phyloP scores from a whole-genome alignment of 345 rosid genomes.

The Linum tenue region DNA sequence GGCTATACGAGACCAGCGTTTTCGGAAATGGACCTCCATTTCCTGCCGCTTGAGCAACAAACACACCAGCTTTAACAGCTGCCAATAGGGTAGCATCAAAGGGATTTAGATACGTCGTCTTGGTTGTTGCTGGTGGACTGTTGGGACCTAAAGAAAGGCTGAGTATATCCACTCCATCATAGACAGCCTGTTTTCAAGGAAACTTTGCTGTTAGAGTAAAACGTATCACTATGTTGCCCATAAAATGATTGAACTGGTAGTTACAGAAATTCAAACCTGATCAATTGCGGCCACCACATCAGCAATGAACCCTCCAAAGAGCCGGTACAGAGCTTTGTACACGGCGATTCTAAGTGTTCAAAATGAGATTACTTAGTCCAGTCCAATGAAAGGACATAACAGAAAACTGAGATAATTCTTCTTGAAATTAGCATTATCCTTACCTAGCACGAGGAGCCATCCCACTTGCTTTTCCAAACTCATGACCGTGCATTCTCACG shows the following conservation, averaged over 20 bases:
- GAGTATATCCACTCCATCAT: conserved; percentile 93
- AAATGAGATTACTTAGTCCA: background rate
- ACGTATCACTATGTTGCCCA: too few species aligned
- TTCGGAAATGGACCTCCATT: conserved; percentile 96
- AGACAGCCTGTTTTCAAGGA: conserved; percentile 64
- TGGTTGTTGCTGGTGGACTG: conserved; percentile 81
- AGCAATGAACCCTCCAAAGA: conserved; percentile 89
- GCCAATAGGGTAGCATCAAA: conserved; percentile 90
- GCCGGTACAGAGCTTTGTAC: conserved; percentile 90
- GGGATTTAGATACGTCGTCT: conserved; percentile 81
- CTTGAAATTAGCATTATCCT: conserved; percentile 3
- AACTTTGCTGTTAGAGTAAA: background rate
- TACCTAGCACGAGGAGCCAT: conserved; percentile 99
- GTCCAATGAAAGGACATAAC: conserved; percentile 4
- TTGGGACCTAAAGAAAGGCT: conserved; percentile 94
- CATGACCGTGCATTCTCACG: conserved; percentile 82
- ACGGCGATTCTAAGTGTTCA: conserved; percentile 63
- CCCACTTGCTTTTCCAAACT: conserved; percentile 99
- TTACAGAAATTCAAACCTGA: conserved; percentile 40
- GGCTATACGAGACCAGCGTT: conserved; percentile 90
- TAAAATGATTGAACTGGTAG: too few species aligned
- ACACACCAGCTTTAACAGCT: conserved; percentile 95
- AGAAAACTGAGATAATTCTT: background rate
- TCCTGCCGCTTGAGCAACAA: conserved; percentile 97
- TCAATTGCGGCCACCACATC: conserved; percentile 99